Percentiles rank a stretch among this genome's conserved stretches.
Conservation (phyloP, 805 yeast species). For the Ogataea trehaloabstinens region DNA sequence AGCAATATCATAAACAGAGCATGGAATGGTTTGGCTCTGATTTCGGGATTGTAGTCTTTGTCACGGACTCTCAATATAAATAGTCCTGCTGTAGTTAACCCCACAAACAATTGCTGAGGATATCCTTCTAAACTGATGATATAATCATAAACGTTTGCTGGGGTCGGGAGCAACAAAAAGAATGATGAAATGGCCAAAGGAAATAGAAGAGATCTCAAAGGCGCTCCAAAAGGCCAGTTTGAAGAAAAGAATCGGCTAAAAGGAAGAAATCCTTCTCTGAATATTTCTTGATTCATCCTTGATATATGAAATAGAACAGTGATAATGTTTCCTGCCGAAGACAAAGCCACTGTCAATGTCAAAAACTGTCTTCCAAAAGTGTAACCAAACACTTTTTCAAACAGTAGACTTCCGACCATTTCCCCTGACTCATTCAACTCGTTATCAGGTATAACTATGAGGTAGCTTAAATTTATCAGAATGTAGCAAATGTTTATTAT, state of each 20-base stretch:
- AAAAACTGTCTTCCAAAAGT: constrained; percentile 46
- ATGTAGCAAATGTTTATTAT: constrained; percentile 44
- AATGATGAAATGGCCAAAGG: constrained; percentile 41
- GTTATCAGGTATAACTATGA: constrained; percentile 47
- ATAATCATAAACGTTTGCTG: constrained; percentile 50
- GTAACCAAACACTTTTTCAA: constrained; percentile 49
- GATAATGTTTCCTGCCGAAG: constrained; percentile 56
- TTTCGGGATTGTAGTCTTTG: constrained; percentile 48
- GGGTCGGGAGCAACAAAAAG: constrained; percentile 42
- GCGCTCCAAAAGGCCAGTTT: constrained; percentile 54
- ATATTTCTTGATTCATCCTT: constrained; percentile 55
- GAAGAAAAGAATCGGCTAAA: constrained; percentile 49
- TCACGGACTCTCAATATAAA: constrained; percentile 52
- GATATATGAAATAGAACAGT: constrained; percentile 54
- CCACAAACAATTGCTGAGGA: constrained; percentile 48
- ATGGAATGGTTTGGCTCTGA: constrained; percentile 50
- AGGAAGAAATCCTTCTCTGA: constrained; percentile 55
- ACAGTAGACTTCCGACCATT: constrained; percentile 50
- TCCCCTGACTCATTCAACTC: constrained; percentile 46
- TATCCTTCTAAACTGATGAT: constrained; percentile 52
- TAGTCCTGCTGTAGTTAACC: constrained; percentile 55
- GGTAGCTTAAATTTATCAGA: constrained; percentile 48
- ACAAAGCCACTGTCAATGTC: constrained; percentile 48
- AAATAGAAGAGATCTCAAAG: constrained; percentile 43
- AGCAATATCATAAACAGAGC: constrained; percentile 44